Evolutionary conservation across 306 rosid species (phyloP), one percentile per base, ranked within the genome.

Genomic region (Medicago lupulina): DNA sequence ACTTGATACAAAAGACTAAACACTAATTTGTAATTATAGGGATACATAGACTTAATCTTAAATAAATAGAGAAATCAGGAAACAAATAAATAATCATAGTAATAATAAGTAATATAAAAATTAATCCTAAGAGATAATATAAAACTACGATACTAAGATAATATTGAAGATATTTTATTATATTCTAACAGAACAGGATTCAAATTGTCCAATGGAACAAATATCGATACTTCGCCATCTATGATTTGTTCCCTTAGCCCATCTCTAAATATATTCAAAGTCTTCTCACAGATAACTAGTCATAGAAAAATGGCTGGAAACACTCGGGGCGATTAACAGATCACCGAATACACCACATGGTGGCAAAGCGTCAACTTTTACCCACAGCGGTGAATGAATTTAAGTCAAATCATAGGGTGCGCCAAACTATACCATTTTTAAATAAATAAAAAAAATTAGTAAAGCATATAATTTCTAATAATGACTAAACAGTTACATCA

Each of bases 171-270:
- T 54, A 18, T 18, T 54, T 54, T 54, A 12, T 54, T 54, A 54
- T 53, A 53, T 18, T 54, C 61, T 18, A 54, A 54, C 61, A 4
- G 12, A 54, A 21, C 50, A 54, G 31, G 63, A 23, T 70, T 38
- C 18, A 78, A n/a, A 55, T 70, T 50, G 39, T 51, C 73, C 58
- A 19, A 41, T 39, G 57, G 28, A 71, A 51, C 59, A 71, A 62
- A 79, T n/a, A 39, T 21, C 7, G 3, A 63, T 12, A 63, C 58
- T 79, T 28, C 1, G 16, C 7, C 67, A 16, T 55, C 50, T 28
- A 3, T 28, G 14, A 53, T 25, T 51, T 72, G 39, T 40, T 63
- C 31, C 51, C 57, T 64, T 31, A 25, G 3, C 7, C 17, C 51
- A 38, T 39, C 66, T 44, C 72, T 4, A 47, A 71, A 71, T 51